Evolutionary conservation across 371 early-diverging fungal species (phyloP), one percentile per base, ranked within the genome.

Genomic region (Actinomortierella ambigua): DNA sequence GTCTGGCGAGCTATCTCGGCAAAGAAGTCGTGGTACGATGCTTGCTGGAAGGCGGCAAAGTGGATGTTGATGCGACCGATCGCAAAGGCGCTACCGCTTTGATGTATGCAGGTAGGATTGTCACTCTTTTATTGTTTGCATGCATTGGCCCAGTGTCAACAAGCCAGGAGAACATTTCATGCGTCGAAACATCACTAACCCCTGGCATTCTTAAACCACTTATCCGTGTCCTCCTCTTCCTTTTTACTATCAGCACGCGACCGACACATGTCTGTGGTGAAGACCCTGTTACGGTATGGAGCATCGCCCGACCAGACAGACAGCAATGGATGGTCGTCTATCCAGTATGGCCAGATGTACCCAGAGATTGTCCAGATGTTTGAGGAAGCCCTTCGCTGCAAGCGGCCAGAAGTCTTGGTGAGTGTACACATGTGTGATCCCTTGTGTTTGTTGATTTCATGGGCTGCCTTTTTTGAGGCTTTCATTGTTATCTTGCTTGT

Each of bases 61-160:
- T 85, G 20, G 83, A 85, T 76, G 88, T 88, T 13, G 84, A 91
- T 75, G 87, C 85, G 0, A 78, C 82, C 2, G 90, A 90, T 53
- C 79, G 82, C 55, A 91, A 90, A 67, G 88, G 87, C 22, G 88
- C 91, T 11, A 88, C 91, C 2, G 86, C 90, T 2, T 61, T 91
- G n/a, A 91, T 91, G 91, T 91, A 89, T 80, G 91, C 91, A 49
- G 88, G 89, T 88, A 85, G 63, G 20, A 22, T 39, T 23, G 8
- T 22, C 40, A 40, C 3, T 56, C 7, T 26, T 27, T 55, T 56
- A 43, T 47, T 54, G 47, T 61, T 40, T 52, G 50, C 23, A 50
- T 49, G 13, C 44, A 39, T 29, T 18, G 7, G 18, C 39, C 34
- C 39, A 34, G n/a, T n/a, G n/a, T 11, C 34, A 34, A 34, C 11